Conservation (phyloP, 345 rosid species). For the Abelmoschus esculentus region DNA sequence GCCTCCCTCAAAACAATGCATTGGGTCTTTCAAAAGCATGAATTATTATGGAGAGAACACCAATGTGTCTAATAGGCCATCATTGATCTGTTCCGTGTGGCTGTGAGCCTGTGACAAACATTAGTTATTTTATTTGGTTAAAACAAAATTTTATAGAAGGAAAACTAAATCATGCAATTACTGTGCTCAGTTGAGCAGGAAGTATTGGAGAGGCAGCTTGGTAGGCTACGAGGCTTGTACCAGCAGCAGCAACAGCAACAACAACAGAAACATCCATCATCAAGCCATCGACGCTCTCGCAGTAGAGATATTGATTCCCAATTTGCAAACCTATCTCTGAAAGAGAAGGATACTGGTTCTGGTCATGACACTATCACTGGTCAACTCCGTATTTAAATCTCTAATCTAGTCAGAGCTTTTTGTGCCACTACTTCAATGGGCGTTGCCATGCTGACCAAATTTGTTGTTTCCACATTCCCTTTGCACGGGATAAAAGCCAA, state of each 20-base stretch:
- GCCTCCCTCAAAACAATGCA: neutral
- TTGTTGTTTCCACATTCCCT: conserved; percentile 6
- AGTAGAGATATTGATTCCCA: conserved; percentile 91
- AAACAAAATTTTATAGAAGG: neutral
- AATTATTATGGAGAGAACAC: neutral
- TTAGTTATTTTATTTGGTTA: neutral
- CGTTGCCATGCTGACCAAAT: conserved; percentile 18
- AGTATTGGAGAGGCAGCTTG: conserved; percentile 87
- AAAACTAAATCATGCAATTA: conserved; percentile 4
- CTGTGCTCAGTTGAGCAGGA: conserved; percentile 86
- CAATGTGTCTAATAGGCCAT: conserved; percentile 2
- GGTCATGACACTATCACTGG: conserved; percentile 58
- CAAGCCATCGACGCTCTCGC: conserved; percentile 57
- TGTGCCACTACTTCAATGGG: conserved; percentile 15
- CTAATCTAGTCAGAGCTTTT: conserved; percentile 18
- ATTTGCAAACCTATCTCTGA: conserved; percentile 72
- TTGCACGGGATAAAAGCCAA: conserved; percentile 20
- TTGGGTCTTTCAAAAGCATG: neutral
- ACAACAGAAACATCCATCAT: conserved; percentile 47
- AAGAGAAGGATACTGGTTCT: conserved; percentile 54
- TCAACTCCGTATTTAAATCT: conserved; percentile 50
- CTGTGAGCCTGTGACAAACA: neutral
- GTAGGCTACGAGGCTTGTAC: conserved; percentile 63
- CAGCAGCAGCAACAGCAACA: conserved; percentile 57
- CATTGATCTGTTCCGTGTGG: neutral